phyloP scores from a whole-genome alignment of 2,329 filamentous ascomycete genomes.

The Trichothecium sympodiale region DNA sequence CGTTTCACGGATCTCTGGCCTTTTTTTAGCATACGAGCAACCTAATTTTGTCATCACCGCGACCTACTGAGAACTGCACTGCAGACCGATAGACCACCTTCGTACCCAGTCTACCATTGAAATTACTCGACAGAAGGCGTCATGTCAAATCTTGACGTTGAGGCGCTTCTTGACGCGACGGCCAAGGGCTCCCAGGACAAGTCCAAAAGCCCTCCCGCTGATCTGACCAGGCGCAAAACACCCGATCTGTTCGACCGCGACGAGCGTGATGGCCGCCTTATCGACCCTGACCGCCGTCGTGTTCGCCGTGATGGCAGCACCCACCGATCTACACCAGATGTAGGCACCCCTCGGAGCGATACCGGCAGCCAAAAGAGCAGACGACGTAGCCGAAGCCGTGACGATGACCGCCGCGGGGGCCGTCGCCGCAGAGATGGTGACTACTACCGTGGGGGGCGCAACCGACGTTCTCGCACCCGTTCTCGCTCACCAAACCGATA shows the following conservation, averaged over 20 bases:
- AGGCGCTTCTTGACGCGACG: slow-evolving; percentile 81
- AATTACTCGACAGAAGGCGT: slow-evolving; percentile 10
- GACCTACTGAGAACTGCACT: not conserved
- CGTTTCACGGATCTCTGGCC: not conserved
- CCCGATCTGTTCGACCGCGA: slow-evolving; percentile 15
- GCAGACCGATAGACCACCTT: not conserved
- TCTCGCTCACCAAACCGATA: slow-evolving; percentile 61
- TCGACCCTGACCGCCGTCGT: slow-evolving; percentile 35
- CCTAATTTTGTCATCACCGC: too few species aligned
- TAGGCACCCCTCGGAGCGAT: slow-evolving; percentile 62
- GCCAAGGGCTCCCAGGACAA: slow-evolving; percentile 49
- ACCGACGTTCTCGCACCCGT: slow-evolving; percentile 50
- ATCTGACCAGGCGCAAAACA: slow-evolving; percentile 23
- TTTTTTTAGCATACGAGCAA: not conserved
- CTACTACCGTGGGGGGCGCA: slow-evolving; percentile 45
- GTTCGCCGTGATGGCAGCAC: slow-evolving; percentile 47
- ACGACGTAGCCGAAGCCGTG: slow-evolving; percentile 68
- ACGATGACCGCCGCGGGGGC: slow-evolving; percentile 63
- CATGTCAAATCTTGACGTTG: slow-evolving; percentile 58
- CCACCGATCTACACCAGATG: slow-evolving; percentile 39
- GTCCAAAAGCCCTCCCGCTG: slow-evolving; percentile 33
- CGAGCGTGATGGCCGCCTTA: slow-evolving; percentile 33
- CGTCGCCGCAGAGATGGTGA: slow-evolving; percentile 66
- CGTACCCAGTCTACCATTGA: not conserved
- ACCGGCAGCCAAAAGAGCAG: slow-evolving; percentile 72